phyloP scores from a whole-genome alignment of 2,329 filamentous ascomycete genomes.

The Fusarium burgessii region DNA sequence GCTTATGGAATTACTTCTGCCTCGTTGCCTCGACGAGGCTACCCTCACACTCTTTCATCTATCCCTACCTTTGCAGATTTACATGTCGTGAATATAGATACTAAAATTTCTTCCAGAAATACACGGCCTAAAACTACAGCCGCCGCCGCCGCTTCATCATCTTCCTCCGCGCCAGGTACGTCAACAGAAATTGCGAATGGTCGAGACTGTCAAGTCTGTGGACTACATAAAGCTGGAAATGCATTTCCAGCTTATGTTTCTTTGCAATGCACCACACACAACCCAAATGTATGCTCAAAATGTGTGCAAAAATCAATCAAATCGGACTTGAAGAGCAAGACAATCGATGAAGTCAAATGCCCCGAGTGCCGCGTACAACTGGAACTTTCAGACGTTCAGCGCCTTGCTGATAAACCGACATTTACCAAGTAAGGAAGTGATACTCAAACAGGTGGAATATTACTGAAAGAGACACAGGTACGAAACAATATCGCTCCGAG shows the following conservation, averaged over 20 bases:
- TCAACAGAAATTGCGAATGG: background rate
- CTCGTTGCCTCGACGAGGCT: conserved; percentile 20
- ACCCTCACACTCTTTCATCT: conserved; percentile 38
- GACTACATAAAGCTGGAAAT: conserved; percentile 46
- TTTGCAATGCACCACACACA: conserved; percentile 49
- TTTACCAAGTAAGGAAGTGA: conserved; percentile 54
- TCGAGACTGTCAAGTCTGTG: conserved; percentile 53
- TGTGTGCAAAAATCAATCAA: conserved; percentile 53
- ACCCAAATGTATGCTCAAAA: conserved; percentile 50
- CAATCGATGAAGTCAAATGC: conserved; percentile 62
- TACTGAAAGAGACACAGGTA: conserved; percentile 50
- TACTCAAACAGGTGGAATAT: background rate
- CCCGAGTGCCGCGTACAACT: conserved; percentile 62
- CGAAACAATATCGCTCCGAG: conserved; percentile 57
- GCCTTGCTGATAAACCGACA: conserved; percentile 57
- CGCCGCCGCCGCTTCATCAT: conserved; percentile 28
- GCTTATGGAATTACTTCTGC: conserved; percentile 7
- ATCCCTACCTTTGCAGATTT: conserved; percentile 35
- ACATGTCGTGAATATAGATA: conserved; percentile 4
- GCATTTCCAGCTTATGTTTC: conserved; percentile 52
- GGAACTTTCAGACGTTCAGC: conserved; percentile 58
- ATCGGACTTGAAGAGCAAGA: conserved; percentile 49
- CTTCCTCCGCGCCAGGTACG: background rate
- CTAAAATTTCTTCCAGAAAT: background rate
- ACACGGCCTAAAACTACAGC: background rate